Percentiles rank a stretch among this genome's conserved stretches.
phyloP scores from a whole-genome alignment of 2,329 filamentous ascomycete genomes.

The Elsinoe necatrix region DNA sequence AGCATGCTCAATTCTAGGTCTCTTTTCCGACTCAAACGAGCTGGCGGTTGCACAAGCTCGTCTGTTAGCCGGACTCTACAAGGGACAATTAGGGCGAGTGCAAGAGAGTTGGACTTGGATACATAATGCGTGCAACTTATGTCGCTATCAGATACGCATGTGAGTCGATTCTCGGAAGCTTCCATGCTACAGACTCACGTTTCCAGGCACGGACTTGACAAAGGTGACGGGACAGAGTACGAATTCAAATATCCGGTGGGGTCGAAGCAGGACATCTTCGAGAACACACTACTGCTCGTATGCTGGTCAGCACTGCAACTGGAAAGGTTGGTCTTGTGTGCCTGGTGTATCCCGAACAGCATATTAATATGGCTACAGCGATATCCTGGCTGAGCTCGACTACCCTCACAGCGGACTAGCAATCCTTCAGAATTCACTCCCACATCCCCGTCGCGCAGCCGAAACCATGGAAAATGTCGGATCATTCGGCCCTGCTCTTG shows the following conservation, averaged over 20 bases:
- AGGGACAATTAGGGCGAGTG: constrained; percentile 77
- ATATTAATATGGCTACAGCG: constrained; percentile 42
- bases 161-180: constrained; percentile 1
- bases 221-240: constrained; percentile 19
- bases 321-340: constrained; percentile 55
- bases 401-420: constrained; percentile 47
- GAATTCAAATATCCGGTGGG: neutral
- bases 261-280: constrained; percentile 24
- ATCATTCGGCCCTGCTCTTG: constrained; percentile 29
- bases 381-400: constrained; percentile 77
- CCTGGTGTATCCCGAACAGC: too few relatives aligned
- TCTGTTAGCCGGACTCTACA: constrained; percentile 78
- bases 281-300: constrained; percentile 48
- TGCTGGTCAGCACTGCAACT: constrained; percentile 94
- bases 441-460: constrained; percentile 54
- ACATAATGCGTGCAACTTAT: constrained; percentile 21
- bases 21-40: constrained; percentile 67
- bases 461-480: neutral
- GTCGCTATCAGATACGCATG: constrained; percentile 18
- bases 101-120: constrained; percentile 76
- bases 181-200: too few relatives aligned
- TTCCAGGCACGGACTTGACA: constrained; percentile 13
- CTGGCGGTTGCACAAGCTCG: constrained; percentile 77
- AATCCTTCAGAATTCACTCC: constrained; percentile 51
- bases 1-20: constrained; percentile 77